Conservation (phyloP, 2,329 filamentous ascomycete species). For the Phyllosticta citribraziliensis region DNA sequence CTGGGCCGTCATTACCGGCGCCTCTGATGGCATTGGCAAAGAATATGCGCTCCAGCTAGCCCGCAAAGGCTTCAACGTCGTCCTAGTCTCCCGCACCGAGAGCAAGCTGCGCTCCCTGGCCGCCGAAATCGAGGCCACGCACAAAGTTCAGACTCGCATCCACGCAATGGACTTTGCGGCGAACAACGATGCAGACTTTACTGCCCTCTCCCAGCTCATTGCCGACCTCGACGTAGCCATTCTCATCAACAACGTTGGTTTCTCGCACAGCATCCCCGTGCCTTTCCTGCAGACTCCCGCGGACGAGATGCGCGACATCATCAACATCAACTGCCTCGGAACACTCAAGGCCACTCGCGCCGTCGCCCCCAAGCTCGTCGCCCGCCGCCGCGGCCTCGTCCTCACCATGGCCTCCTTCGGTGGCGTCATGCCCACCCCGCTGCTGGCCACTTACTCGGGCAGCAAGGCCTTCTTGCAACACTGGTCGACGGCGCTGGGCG, state of each 20-base stretch:
- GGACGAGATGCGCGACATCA: constrained; percentile 77
- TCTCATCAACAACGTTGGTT: constrained; percentile 92
- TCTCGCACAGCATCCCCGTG: constrained; percentile 87
- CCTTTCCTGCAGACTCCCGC: constrained; percentile 71
- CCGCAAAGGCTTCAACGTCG: constrained; percentile 82
- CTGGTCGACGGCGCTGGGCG: constrained; percentile 79
- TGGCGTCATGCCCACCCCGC: constrained; percentile 81
- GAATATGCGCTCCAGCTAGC: constrained; percentile 90
- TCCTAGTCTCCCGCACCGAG: constrained; percentile 91
- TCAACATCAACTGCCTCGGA: constrained; percentile 89
- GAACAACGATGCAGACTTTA: constrained; percentile 73
- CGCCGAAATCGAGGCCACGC: constrained; percentile 62
- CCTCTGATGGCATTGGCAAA: constrained; percentile 93
- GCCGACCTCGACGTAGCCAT: constrained; percentile 71
- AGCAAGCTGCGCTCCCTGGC: constrained; percentile 77
- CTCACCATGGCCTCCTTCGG: constrained; percentile 97
- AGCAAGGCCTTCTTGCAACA: constrained; percentile 97
- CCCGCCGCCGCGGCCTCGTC: constrained; percentile 77
- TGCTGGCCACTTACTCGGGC: constrained; percentile 91
- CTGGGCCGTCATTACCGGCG: constrained; percentile 91
- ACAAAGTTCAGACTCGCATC: constrained; percentile 62
- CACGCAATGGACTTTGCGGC: constrained; percentile 86
- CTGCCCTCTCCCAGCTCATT: constrained; percentile 57
- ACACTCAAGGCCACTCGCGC: constrained; percentile 83
- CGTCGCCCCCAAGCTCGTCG: constrained; percentile 73